Evolutionary conservation across 2,329 filamentous ascomycete genomes (phyloP), one percentile per base, ranked within the genome.

Genomic region (Myriosclerotinia curreyana): DNA sequence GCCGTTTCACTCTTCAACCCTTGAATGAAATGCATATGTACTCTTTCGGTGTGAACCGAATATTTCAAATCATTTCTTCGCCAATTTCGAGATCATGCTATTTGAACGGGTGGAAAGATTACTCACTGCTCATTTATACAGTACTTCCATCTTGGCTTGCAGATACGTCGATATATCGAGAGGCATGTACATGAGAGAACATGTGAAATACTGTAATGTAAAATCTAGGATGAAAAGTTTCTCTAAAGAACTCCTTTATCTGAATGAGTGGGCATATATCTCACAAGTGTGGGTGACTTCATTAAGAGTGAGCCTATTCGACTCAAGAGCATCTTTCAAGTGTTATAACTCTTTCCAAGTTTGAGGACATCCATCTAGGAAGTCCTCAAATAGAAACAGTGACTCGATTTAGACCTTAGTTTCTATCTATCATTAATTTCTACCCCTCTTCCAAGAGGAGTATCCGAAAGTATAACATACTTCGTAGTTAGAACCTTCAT

Each of bases 281-380:
- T 42, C 53, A 56, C 40, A 34, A 56, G 54, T 56, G 54, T 56
- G 40, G n/a, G 40, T 46, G 49, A 34, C 49, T 34, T 20, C 7
- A 51, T 31, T 5, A 4, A 49, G 15, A 7, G 28, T 31, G 3
- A 31, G 2, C 5, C 15, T 51, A 5, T 3, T 31, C 31, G 17
- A 20, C 11, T 7, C 5, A 7, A 11, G 40, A 34, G 14, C 31
- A 44, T n/a, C 20, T 46, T 28, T 40, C 15, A 22, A 17, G 14
- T 46, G 8, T 34, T 25, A 15, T 34, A 22, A 11, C n/a, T 48
- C 44, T 22, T 22, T 22, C 44, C n/a, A 22, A 11, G 44, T 48
- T 20, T 46, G 44, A 46, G 44, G 6, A 46, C n/a, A n/a, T n/a
- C n/a, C n/a, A 5, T 2, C 5, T 31, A 5, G 28, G 28, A 31